Evolutionary conservation across 2,329 filamentous ascomycete species (phyloP), one percentile per base, ranked within the genome.

Genomic region (Claviceps cyperi): DNA sequence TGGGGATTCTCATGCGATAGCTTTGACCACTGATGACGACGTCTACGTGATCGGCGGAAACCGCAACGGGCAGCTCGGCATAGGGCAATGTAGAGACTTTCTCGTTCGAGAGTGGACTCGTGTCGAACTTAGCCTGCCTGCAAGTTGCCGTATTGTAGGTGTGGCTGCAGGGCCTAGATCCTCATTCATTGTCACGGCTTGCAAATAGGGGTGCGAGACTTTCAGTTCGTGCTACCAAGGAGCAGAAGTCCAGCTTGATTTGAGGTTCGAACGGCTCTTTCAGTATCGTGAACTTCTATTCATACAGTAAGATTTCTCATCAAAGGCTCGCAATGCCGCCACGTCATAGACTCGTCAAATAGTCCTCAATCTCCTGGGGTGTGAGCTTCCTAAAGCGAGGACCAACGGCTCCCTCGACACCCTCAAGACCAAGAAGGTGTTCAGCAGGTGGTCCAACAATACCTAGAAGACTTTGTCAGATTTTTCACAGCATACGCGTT

Each of bases 361-460:
- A 98, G 69, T 98, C 92, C 75, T 98, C 92, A 64, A 98, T 97
- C 74, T 98, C 92, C 72, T 95, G 88, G 63, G 94, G 89, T 62
- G 80, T 95, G 69, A 98, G 74, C 78, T 95, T 94, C 69, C 89
- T 80, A 80, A 95, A 95, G 55, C 89, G 80, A 52, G 89, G 89
- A 43, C 89, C 89, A 58, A 81, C 78, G 19, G 86, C 86, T 54
- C 86, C 86, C 62, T 91, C 84, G 11, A 94, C 86, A 53, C 89
- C 89, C 67, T 94, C 89, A 54, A 89, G 86, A 47, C 92, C 92
- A 53, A 98, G 78, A 44, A 98, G 76, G 65, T 96, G 86, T 65
- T 98, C 81, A 59, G 92, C 92, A 51, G 92, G 92, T 43, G 90
- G 86, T 28, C 92, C 92, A 58, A 98, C 88, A 59, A 98, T 97